phyloP scores from a whole-genome alignment of 1,284 basidiomycete species.

The Calocybe gambosa region DNA sequence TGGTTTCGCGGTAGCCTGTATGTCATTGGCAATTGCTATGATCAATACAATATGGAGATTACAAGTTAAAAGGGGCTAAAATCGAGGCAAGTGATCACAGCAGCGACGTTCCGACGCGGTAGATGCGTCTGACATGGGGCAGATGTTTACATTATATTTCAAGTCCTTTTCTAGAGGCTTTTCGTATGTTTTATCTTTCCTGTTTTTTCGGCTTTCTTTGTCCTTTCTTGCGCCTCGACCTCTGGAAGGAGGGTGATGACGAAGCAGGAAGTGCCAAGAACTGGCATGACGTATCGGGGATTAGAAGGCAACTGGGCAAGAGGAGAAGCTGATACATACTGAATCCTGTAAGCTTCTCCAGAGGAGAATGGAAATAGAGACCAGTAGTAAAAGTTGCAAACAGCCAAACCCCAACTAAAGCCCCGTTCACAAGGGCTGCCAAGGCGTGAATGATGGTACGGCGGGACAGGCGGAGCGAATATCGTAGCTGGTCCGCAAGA shows the following conservation, averaged over 20 bases:
- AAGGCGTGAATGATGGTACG: slow-evolving; percentile 41
- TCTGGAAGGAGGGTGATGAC: slow-evolving; percentile 26
- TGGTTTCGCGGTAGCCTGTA: no score
- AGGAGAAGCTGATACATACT: slow-evolving; percentile 43
- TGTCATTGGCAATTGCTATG: no score
- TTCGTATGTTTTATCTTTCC: neutral
- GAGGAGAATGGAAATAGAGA: slow-evolving; percentile 86
- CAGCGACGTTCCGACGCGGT: no score
- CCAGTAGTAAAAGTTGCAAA: slow-evolving; percentile 78
- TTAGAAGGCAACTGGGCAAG: slow-evolving; percentile 5
- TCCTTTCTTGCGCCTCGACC: slow-evolving; percentile 8
- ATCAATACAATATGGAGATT: no score
- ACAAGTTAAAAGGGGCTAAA: no score
- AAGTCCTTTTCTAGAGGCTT: no score
- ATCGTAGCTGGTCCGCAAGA: slow-evolving; percentile 68
- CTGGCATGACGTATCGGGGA: slow-evolving; percentile 18
- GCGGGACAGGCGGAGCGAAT: slow-evolving; percentile 34
- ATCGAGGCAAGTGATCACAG: no score
- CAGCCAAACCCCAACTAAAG: slow-evolving; percentile 64
- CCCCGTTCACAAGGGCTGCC: slow-evolving; percentile 39
- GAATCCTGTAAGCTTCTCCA: slow-evolving; percentile 84
- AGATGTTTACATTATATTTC: no score
- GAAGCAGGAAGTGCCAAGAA: slow-evolving; percentile 33
- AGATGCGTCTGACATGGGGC: no score
- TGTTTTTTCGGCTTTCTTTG: slow-evolving; percentile 10